Evolutionary conservation across 306 rosid species (phyloP).

Genomic region (Inga oerstediana): DNA sequence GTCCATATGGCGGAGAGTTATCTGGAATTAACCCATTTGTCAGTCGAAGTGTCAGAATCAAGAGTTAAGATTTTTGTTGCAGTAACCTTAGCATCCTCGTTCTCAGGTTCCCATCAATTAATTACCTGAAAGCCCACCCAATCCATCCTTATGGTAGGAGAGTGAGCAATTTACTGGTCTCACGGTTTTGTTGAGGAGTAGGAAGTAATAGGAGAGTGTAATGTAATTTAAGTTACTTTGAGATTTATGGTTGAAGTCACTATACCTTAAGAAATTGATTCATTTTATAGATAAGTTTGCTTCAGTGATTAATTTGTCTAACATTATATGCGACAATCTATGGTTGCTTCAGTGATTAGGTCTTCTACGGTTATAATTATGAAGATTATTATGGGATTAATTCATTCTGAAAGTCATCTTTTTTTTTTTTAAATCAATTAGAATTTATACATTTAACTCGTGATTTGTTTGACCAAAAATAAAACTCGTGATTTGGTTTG

Average conservation of each 20-base stretch:
- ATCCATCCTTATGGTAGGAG: background rate
- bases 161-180: background rate
- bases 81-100: background rate
- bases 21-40: constrained; percentile 74
- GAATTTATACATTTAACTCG: no score
- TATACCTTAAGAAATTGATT: background rate
- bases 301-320: background rate
- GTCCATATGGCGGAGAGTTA: constrained; percentile 74
- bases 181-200: background rate
- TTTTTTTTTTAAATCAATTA: no score
- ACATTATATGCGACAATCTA: background rate
- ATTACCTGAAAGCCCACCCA: background rate
- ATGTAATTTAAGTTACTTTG: background rate
- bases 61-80: constrained; percentile 37
- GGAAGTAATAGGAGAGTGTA: background rate
- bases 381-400: background rate
- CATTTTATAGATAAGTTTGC: background rate
- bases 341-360: background rate
- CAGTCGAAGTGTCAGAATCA: constrained; percentile 78
- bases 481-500: background rate
- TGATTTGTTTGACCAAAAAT: no score
- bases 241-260: background rate
- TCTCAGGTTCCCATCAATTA: background rate
- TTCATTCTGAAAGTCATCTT: background rate
- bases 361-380: background rate